Evolutionary conservation across 129 eudicot species (phyloP).

Genomic region (Flaveria sonorensis): DNA sequence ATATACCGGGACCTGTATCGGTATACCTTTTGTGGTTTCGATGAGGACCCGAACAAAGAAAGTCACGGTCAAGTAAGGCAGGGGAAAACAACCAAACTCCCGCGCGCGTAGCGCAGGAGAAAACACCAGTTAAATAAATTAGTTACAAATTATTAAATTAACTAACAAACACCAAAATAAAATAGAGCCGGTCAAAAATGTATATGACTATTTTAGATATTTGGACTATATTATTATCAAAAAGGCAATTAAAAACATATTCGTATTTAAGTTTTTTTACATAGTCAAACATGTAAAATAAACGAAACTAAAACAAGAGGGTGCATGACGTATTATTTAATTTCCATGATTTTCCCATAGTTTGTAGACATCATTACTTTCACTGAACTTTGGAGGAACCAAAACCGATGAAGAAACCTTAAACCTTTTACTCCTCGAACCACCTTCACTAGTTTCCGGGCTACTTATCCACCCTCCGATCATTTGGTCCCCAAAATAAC

Average conservation of each 20-base stretch:
- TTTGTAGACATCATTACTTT: slow-evolving; percentile 22
- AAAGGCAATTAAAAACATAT: not conserved
- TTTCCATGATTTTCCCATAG: not conserved
- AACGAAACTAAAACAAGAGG: slow-evolving; percentile 17
- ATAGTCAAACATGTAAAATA: not conserved
- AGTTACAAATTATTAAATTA: too few relatives aligned
- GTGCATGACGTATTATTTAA: not conserved
- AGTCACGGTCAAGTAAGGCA: too few relatives aligned
- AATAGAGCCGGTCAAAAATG: too few relatives aligned
- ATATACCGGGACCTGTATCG: too few relatives aligned
- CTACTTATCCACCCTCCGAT: slow-evolving; percentile 69
- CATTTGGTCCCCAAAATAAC: slow-evolving; percentile 46
- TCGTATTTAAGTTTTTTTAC: slow-evolving; percentile 21
- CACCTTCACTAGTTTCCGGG: slow-evolving; percentile 52
- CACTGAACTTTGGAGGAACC: slow-evolving; percentile 72
- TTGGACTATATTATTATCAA: not conserved
- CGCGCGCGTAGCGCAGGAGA: too few relatives aligned
- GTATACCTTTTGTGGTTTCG: too few relatives aligned
- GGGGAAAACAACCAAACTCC: too few relatives aligned
- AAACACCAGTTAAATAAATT: too few relatives aligned
- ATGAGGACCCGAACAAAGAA: too few relatives aligned
- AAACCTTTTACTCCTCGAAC: slow-evolving; percentile 71
- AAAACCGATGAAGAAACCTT: slow-evolving; percentile 73
- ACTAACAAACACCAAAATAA: too few relatives aligned
- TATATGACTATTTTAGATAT: not conserved